Conservation (phyloP, 1,284 basidiomycete species). For the Ceratobasidium sp. region DNA sequence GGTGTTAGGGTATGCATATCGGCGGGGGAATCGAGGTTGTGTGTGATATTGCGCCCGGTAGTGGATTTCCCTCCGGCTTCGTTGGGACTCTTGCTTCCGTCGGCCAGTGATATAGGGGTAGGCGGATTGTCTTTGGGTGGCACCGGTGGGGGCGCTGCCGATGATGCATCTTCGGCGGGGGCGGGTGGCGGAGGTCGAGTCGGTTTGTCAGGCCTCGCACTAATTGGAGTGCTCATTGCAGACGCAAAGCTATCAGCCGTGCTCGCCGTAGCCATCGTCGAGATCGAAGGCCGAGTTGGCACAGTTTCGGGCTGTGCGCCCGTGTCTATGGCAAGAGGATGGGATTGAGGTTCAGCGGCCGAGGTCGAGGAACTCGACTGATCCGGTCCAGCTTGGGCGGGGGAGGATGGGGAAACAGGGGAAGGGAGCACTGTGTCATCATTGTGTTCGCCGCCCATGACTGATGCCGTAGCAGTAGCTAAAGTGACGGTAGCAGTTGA, state of each 20-base stretch:
- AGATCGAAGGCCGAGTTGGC: constrained; percentile 8
- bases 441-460: constrained; percentile 22
- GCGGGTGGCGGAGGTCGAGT: constrained; percentile 14
- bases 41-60: constrained; percentile 35
- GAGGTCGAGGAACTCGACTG: not conserved
- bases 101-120: constrained; percentile 14
- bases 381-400: not conserved
- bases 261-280: constrained; percentile 23
- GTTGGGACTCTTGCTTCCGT: not conserved
- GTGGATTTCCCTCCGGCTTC: constrained; percentile 30
- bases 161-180: constrained; percentile 8
- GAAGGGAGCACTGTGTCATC: constrained; percentile 20
- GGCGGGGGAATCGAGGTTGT: constrained; percentile 34
- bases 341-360: not conserved
- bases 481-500: constrained; percentile 8
- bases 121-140: constrained; percentile 22
- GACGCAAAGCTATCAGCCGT: constrained; percentile 37
- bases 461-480: constrained; percentile 17
- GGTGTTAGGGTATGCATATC: constrained; percentile 67
- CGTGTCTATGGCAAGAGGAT: constrained; percentile 28
- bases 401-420: constrained; percentile 19
- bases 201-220: constrained; percentile 31
- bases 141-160: constrained; percentile 32
- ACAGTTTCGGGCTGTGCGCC: not conserved
- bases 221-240: constrained; percentile 29